Evolutionary conservation across 2,329 filamentous ascomycete genomes (phyloP).

Genomic region (Botrytis porri): DNA sequence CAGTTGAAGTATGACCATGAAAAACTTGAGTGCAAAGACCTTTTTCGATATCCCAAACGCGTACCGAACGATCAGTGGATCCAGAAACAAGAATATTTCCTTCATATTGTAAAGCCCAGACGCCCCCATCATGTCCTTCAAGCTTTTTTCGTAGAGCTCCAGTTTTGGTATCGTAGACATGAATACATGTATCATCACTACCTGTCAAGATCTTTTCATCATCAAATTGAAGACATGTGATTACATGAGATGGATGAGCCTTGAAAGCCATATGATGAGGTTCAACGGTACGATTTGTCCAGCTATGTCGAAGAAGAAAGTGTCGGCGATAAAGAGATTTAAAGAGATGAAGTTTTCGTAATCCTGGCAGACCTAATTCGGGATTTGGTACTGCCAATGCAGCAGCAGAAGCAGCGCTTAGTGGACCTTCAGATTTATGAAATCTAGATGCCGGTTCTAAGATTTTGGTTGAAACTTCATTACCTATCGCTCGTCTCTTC

Average conservation of each 20-base stretch:
- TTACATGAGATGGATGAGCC: slow-evolving; percentile 94
- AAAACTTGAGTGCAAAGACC: slow-evolving; percentile 93
- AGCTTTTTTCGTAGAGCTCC: slow-evolving; percentile 80
- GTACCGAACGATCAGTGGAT: slow-evolving; percentile 93
- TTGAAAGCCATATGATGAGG: slow-evolving; percentile 92
- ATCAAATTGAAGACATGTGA: slow-evolving; percentile 96
- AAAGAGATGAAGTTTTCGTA: slow-evolving; percentile 86
- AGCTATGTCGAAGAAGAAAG: slow-evolving; percentile 83
- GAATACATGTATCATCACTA: slow-evolving; percentile 95
- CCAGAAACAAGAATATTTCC: slow-evolving; percentile 94
- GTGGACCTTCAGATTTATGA: slow-evolving; percentile 69
- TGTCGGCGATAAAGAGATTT: slow-evolving; percentile 95
- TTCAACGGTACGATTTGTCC: slow-evolving; percentile 82
- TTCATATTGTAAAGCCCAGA: slow-evolving; percentile 96
- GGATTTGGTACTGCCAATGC: slow-evolving; percentile 78
- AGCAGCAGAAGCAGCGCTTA: slow-evolving; percentile 84
- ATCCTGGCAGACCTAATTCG: slow-evolving; percentile 70
- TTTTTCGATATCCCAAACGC: slow-evolving; percentile 98
- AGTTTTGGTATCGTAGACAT: slow-evolving; percentile 96
- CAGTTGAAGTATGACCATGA: slow-evolving; percentile 95
- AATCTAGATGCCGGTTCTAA: slow-evolving; percentile 30
- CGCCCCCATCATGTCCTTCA: slow-evolving; percentile 91
- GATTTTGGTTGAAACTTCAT: slow-evolving; percentile 33
- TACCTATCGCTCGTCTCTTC: slow-evolving; percentile 35
- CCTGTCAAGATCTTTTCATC: slow-evolving; percentile 97